These are phyloP conservation scores for Aureobasidium sp. DNA, from an alignment of 2,329 filamentous ascomycete species.

Conservation along the genomic window DNA sequence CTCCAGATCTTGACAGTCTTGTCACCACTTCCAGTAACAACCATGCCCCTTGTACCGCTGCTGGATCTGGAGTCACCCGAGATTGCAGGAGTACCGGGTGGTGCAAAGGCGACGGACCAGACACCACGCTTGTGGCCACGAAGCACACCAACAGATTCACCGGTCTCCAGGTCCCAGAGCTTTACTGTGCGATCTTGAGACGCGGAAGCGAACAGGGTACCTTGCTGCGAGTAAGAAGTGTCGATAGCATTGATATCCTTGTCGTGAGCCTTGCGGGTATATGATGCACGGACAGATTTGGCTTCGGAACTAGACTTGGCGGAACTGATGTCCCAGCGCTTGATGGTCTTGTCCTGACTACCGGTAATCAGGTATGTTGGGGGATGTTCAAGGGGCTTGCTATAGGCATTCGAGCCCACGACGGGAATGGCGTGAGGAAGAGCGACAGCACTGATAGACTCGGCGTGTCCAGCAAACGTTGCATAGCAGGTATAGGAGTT, in stretches of 20 bases:
- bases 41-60: slow-evolving; percentile 66
- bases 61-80: slow-evolving; percentile 57
- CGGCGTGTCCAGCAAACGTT: slow-evolving; percentile 82
- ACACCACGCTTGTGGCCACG: slow-evolving; percentile 90
- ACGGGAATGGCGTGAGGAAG: slow-evolving; percentile 65
- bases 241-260: slow-evolving; percentile 98
- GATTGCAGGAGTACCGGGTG: slow-evolving; percentile 65
- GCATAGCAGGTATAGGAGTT: slow-evolving; percentile 73
- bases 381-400: slow-evolving; percentile 68
- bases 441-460: slow-evolving; percentile 84
- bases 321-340: slow-evolving; percentile 72
- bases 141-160: slow-evolving; percentile 84
- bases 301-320: slow-evolving; percentile 40
- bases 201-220: slow-evolving; percentile 84
- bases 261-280: slow-evolving; percentile 92
- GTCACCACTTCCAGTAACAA: slow-evolving; percentile 88
- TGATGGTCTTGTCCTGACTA: slow-evolving; percentile 91
- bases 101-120: slow-evolving; percentile 90
- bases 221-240: slow-evolving; percentile 55
- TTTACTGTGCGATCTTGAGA: slow-evolving; percentile 97
- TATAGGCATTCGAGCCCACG: slow-evolving; percentile 61
- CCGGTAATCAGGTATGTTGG: slow-evolving; percentile 83
- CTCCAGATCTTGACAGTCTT: slow-evolving; percentile 97
- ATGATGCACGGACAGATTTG: slow-evolving; percentile 60
- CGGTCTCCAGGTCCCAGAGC: slow-evolving; percentile 87